Conservation (phyloP, 805 yeast species). For the Candida pini region DNA sequence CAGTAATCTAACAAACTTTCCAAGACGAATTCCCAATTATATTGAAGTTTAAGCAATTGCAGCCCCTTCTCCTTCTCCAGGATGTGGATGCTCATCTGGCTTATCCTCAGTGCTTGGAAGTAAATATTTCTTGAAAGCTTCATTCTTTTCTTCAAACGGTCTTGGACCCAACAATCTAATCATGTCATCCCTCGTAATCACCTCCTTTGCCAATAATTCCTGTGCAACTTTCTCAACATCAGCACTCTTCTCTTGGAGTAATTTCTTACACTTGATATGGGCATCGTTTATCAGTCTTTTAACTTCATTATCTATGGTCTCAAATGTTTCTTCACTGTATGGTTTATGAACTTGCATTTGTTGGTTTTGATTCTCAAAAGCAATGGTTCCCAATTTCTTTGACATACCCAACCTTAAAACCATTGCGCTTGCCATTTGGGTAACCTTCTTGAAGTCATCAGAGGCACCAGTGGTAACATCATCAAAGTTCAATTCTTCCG, state of each 20-base stretch:
- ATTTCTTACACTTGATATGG: slow-evolving; percentile 50
- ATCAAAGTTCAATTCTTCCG: slow-evolving; percentile 83
- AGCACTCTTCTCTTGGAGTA: slow-evolving; percentile 51
- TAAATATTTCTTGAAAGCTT: slow-evolving; percentile 88
- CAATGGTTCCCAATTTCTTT: slow-evolving; percentile 82
- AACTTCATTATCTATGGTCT: slow-evolving; percentile 63
- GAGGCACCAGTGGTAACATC: slow-evolving; percentile 89
- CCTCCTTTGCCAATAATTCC: slow-evolving; percentile 65
- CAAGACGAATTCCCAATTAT: not conserved
- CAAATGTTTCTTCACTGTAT: slow-evolving; percentile 69
- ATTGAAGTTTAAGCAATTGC: no score
- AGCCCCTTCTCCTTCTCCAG: slow-evolving; percentile 16
- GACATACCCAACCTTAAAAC: slow-evolving; percentile 70
- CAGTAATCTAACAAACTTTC: no score
- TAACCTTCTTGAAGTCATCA: slow-evolving; percentile 89
- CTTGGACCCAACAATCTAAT: slow-evolving; percentile 69
- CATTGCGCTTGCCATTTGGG: slow-evolving; percentile 86
- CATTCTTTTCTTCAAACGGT: slow-evolving; percentile 74
- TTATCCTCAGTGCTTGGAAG: slow-evolving; percentile 33
- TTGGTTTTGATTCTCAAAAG: no score
- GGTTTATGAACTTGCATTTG: no score
- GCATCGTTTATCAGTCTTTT: slow-evolving; percentile 62
- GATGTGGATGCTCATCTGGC: slow-evolving; percentile 7
- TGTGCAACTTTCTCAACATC: slow-evolving; percentile 70
- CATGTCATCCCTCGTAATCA: slow-evolving; percentile 79